These are phyloP conservation scores for Pseudozyma thailandica DNA, from an alignment of 1,284 basidiomycete species.

Conservation along the genomic window DNA sequence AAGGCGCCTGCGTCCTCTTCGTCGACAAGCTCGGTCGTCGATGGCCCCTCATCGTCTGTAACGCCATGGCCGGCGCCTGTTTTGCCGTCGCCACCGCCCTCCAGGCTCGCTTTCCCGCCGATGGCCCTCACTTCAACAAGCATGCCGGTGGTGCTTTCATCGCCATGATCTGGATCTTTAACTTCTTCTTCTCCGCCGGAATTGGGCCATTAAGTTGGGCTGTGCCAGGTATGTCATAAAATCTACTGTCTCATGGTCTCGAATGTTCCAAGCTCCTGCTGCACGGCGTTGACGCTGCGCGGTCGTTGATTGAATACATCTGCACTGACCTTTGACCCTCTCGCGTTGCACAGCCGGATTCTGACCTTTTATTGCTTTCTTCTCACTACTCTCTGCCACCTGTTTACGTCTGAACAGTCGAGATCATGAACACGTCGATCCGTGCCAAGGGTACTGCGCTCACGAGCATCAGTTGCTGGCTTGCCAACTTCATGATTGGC, in stretches of 20 bases:
- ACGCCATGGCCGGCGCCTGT: constrained; percentile 72
- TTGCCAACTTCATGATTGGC: constrained; percentile 70
- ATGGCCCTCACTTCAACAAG: constrained; percentile 48
- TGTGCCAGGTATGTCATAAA: constrained; percentile 39
- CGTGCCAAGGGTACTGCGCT: constrained; percentile 75
- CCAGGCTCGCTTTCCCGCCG: constrained; percentile 72
- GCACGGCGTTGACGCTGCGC: neutral
- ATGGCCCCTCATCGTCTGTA: constrained; percentile 73
- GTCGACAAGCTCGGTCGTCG: constrained; percentile 74
- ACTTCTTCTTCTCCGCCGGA: constrained; percentile 73
- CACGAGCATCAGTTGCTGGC: constrained; percentile 73
- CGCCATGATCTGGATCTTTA: constrained; percentile 72
- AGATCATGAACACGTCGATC: constrained; percentile 74
- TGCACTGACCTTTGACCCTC: constrained; percentile 24
- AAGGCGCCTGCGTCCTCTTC: constrained; percentile 74
- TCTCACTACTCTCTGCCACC: constrained; percentile 21
- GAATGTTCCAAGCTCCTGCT: no score
- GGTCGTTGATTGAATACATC: constrained; percentile 39
- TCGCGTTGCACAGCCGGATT: constrained; percentile 47
- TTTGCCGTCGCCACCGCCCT: constrained; percentile 73
- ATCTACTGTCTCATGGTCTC: constrained; percentile 36
- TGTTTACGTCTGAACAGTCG: constrained; percentile 58
- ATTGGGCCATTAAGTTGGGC: constrained; percentile 71
- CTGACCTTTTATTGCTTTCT: constrained; percentile 50
- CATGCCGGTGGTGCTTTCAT: constrained; percentile 48